Evolutionary conservation across 495 filamentous ascomycete genomes (phyloP).

Genomic region (Penicillium mononematosum): DNA sequence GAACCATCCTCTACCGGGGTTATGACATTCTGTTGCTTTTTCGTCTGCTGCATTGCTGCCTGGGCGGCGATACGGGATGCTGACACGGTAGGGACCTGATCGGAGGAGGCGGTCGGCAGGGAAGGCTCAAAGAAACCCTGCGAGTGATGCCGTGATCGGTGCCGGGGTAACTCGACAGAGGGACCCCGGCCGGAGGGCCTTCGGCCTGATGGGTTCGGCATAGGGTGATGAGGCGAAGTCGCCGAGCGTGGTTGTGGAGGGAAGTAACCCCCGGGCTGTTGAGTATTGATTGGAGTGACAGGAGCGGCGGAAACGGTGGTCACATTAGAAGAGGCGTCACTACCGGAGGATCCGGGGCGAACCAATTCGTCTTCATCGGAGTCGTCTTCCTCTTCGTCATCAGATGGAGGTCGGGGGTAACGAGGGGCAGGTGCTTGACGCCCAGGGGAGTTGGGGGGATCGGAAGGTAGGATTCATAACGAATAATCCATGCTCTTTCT

Average conservation of each 20-base stretch:
- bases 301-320: constrained; percentile 43
- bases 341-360: constrained; percentile 50
- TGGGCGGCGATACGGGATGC: constrained; percentile 90
- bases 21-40: constrained; percentile 66
- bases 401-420: constrained; percentile 23
- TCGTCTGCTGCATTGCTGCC: constrained; percentile 78
- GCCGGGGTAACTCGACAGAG: constrained; percentile 39
- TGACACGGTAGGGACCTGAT: constrained; percentile 53
- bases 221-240: constrained; percentile 34
- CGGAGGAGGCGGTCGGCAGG: constrained; percentile 65
- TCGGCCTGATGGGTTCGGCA: constrained; percentile 41
- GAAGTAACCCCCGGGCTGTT: constrained; percentile 30
- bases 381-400: constrained; percentile 28
- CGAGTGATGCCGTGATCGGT: constrained; percentile 63
- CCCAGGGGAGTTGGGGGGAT: constrained; percentile 35
- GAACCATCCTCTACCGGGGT: constrained; percentile 45
- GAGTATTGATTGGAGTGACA: constrained; percentile 27
- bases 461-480: constrained; percentile 29
- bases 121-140: constrained; percentile 90
- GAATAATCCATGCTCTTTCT: constrained; percentile 18
- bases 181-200: constrained; percentile 42
- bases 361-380: constrained; percentile 41
- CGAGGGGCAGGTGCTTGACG: constrained; percentile 21
- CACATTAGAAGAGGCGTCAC: constrained; percentile 55
- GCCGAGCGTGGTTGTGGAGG: constrained; percentile 40